Evolutionary conservation across 2,329 filamentous ascomycete genomes (phyloP).

Genomic region (Biscogniauxia marginata): DNA sequence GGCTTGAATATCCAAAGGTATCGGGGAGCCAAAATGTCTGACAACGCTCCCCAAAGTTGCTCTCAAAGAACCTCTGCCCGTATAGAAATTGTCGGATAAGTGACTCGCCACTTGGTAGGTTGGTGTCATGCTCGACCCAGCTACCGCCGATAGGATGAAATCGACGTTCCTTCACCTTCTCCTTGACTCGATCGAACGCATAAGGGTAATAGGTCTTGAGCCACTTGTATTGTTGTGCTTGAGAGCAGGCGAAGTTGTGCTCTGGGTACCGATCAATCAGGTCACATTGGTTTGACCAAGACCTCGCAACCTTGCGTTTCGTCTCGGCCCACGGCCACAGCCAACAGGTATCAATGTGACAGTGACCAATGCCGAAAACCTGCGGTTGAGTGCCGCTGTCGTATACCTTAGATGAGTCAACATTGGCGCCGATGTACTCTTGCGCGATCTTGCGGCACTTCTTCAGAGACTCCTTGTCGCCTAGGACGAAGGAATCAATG

Average conservation of each 20-base stretch:
- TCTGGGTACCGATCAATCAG: slow-evolving; percentile 94
- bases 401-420: slow-evolving; percentile 85
- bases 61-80: slow-evolving; percentile 92
- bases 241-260: slow-evolving; percentile 86
- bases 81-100: slow-evolving; percentile 93
- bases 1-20: slow-evolving; percentile 95
- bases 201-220: slow-evolving; percentile 85
- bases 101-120: slow-evolving; percentile 93
- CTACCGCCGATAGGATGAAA: slow-evolving; percentile 96
- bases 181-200: slow-evolving; percentile 86
- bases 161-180: slow-evolving; percentile 82
- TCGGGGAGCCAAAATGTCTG: slow-evolving; percentile 97
- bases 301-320: slow-evolving; percentile 91
- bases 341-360: slow-evolving; percentile 98
- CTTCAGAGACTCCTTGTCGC: slow-evolving; percentile 73
- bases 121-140: slow-evolving; percentile 99
- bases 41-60: slow-evolving; percentile 83
- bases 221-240: slow-evolving; percentile 98
- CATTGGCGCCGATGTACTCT: slow-evolving; percentile 75
- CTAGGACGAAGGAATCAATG: slow-evolving; percentile 84
- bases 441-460: slow-evolving; percentile 80
- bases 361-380: slow-evolving; percentile 89
- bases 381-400: slow-evolving; percentile 70
- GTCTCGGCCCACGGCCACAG: slow-evolving; percentile 98
- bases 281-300: slow-evolving; percentile 96